A percentile compares a stretch with the other conserved stretches of the same genome.
These are phyloP conservation scores for Paramecium bursaria DNA, from an alignment of 73 alveolate species.

Conservation along the genomic window DNA sequence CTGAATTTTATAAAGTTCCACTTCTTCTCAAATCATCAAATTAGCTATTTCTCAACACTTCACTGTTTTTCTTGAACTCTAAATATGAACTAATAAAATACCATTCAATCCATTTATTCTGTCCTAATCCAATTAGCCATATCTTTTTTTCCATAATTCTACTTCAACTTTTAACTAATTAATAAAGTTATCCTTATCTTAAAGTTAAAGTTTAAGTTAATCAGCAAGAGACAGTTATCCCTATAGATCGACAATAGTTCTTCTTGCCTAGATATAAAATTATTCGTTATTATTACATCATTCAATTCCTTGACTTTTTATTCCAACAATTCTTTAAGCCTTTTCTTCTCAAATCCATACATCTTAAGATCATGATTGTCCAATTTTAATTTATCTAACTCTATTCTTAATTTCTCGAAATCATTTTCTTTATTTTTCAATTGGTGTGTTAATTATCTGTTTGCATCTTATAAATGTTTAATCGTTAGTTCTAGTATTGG, in stretches of 20 bases:
- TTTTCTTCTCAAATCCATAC: neutral
- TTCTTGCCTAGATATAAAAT: neutral
- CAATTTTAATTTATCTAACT: neutral
- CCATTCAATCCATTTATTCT: conserved; percentile 23
- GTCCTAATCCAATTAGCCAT: conserved; percentile 20
- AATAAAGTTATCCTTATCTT: conserved; percentile 2
- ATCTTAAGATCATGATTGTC: neutral
- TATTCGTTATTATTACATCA: too few species aligned
- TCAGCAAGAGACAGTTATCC: conserved; percentile 1
- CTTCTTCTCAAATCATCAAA: conserved; percentile 50
- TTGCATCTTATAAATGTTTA: conserved; percentile 17
- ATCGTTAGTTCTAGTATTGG: conserved; percentile 1
- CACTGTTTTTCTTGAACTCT: conserved; percentile 53
- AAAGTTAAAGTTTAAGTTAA: neutral
- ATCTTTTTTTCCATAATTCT: conserved; percentile 58
- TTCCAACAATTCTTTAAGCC: neutral
- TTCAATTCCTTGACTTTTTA: neutral
- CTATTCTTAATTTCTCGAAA: conserved; percentile 10
- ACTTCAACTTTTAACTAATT: conserved; percentile 1
- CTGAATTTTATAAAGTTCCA: conserved; percentile 38
- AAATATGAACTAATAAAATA: too few species aligned
- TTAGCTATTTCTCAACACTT: conserved; percentile 33
- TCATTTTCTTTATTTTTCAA: neutral
- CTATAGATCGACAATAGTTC: neutral
- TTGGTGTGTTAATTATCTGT: neutral